phyloP scores from a whole-genome alignment of 768 basidiomycete species.

The Holtermannia corniformis region DNA sequence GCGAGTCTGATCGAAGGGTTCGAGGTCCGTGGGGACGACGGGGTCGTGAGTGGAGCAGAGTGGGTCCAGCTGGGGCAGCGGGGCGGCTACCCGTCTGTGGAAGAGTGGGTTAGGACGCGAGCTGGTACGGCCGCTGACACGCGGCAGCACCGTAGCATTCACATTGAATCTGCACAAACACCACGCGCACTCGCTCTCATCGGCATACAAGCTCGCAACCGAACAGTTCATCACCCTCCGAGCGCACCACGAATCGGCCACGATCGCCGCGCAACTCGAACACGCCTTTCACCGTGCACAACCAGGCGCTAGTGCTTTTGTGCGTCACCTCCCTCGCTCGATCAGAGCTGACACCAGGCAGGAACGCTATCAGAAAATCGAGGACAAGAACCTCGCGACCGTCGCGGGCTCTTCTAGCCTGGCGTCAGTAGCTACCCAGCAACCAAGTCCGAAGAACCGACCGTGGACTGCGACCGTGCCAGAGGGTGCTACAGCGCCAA shows the following conservation, averaged over 20 bases:
- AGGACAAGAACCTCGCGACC: too few species aligned
- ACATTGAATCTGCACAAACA: conserved; percentile 64
- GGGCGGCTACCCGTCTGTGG: conserved; percentile 69
- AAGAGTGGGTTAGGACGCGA: conserved; percentile 60
- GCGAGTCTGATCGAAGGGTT: conserved; percentile 61
- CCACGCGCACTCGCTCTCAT: conserved; percentile 56
- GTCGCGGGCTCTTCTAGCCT: neutral
- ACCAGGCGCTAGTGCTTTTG: conserved; percentile 45
- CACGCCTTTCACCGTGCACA: conserved; percentile 63
- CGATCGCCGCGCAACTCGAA: conserved; percentile 66
- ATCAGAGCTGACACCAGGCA: neutral
- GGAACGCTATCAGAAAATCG: neutral
- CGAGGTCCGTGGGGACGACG: conserved; percentile 16
- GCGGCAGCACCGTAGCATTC: conserved; percentile 65
- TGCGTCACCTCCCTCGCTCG: neutral
- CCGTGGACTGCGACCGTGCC: neutral
- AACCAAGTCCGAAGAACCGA: neutral
- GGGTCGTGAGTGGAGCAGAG: conserved; percentile 44
- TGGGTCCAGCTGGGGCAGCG: conserved; percentile 79
- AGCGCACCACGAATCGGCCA: conserved; percentile 69
- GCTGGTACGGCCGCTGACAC: neutral
- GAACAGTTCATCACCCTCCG: conserved; percentile 82
- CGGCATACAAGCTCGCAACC: conserved; percentile 70
- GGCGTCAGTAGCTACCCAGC: neutral
- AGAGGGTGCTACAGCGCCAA: neutral